Conservation (phyloP, 2,329 filamentous ascomycete genomes). For the Colletotrichum destructivum region DNA sequence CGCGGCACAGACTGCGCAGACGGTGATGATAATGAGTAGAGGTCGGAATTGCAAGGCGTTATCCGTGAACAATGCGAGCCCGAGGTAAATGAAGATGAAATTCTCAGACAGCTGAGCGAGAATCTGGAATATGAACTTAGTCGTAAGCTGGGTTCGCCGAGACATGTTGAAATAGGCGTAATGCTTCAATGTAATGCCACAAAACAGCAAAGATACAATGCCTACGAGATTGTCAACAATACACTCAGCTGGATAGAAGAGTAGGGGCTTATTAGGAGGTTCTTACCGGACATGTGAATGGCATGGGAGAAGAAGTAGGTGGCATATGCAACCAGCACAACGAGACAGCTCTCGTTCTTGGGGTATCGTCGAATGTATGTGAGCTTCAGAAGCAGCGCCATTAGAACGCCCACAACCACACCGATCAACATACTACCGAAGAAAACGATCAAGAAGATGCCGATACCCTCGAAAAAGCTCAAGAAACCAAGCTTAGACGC, state of each 20-base stretch:
- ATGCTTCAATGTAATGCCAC: conserved; percentile 97
- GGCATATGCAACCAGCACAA: conserved; percentile 94
- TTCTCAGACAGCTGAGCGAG: conserved; percentile 97
- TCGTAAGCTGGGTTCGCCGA: conserved; percentile 94
- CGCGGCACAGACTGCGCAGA: conserved; percentile 91
- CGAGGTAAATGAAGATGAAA: conserved; percentile 99
- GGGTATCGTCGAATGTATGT: conserved; percentile 93
- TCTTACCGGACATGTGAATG: conserved; percentile 92
- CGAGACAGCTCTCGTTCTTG: conserved; percentile 96
- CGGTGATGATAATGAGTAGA: conserved; percentile 92
- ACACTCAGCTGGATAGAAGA: neutral
- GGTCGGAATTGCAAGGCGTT: conserved; percentile 91
- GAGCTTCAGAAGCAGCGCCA: conserved; percentile 92
- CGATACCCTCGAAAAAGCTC: conserved; percentile 91
- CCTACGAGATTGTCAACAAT: conserved; percentile 65
- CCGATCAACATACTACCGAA: conserved; percentile 95
- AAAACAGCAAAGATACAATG: conserved; percentile 97
- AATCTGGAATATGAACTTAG: conserved; percentile 97
- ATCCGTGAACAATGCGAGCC: conserved; percentile 94
- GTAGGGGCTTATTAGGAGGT: neutral
- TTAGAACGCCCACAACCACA: conserved; percentile 86
- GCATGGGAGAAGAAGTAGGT: conserved; percentile 99
- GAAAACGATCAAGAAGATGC: conserved; percentile 96
- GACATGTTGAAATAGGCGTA: conserved; percentile 99
- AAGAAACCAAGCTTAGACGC: conserved; percentile 81